phyloP scores from a whole-genome alignment of 352 stramenopile species.

The Plasmopara viticola region DNA sequence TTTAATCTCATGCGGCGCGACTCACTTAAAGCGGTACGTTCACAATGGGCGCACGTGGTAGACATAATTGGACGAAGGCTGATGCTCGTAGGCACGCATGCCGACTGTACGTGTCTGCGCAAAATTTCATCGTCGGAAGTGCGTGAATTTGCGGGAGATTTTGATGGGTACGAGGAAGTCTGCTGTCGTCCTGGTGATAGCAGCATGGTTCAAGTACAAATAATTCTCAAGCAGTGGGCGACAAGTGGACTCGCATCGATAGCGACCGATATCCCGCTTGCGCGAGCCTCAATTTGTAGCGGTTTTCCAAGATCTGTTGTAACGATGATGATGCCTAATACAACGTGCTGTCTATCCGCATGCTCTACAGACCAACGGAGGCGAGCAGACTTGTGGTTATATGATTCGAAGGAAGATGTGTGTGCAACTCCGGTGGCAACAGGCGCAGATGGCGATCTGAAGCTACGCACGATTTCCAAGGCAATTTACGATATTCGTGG shows the following conservation, averaged over 20 bases:
- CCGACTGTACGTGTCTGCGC: constrained; percentile 32
- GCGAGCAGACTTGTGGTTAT: constrained; percentile 52
- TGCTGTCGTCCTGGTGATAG: constrained; percentile 23
- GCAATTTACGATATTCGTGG: constrained; percentile 72
- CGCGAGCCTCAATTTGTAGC: constrained; percentile 25
- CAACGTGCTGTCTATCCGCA: constrained; percentile 20
- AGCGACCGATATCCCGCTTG: constrained; percentile 12
- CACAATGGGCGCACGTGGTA: constrained; percentile 35
- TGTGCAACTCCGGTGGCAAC: constrained; percentile 10
- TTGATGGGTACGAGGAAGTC: constrained; percentile 56
- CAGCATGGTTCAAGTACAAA: constrained; percentile 18
- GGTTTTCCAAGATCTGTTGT: constrained; percentile 21
- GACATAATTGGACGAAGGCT: constrained; percentile 18
- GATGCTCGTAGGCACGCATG: constrained; percentile 52
- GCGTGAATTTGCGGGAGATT: constrained; percentile 40
- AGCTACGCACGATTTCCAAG: constrained; percentile 65
- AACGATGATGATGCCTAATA: constrained; percentile 20
- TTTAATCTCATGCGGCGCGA: constrained; percentile 44
- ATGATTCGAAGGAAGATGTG: constrained; percentile 50
- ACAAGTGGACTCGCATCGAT: constrained; percentile 3
- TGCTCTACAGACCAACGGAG: constrained; percentile 22
- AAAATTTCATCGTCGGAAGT: constrained; percentile 34
- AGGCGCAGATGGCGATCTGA: constrained; percentile 36
- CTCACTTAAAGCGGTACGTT: constrained; percentile 33
- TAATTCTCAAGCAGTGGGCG: constrained; percentile 21